Base-by-base conservation (phyloP, 805 yeast species). In the Saccharomycopsis synnaedendra region DNA sequence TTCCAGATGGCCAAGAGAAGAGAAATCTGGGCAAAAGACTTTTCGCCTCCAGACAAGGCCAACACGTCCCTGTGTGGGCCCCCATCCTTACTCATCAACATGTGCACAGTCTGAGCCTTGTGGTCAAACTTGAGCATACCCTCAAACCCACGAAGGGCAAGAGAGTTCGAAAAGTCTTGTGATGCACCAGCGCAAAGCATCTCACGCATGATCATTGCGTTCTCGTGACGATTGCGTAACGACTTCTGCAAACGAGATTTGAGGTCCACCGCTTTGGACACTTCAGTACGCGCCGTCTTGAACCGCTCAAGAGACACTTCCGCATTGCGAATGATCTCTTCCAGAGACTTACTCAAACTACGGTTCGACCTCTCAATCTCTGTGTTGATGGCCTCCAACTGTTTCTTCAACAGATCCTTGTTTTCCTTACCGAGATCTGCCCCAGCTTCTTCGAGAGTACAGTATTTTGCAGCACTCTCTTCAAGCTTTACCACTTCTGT, bases 11-110 rank as follows among this genome's bases (percentile, higher is more conserved):
- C 82, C 51, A 90, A 68, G 42, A 93, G 64, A 49, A 93, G 71
- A 0, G 97, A 85, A 53, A 90, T 80, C 61, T 94, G 98, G 0
- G 96, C 80, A 62, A 83, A 90, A 0, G 97, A 87, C 60, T 89
- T 89, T 61, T 93, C 98, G 42, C 99, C 99, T 36, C 99, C 99
- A 1, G 96, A 87, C 30, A 90, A 71, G 0, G 96, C 82, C 54
- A 80, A 85, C 3, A 86, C 86, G 37, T 81, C 77, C 55, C 96
- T 70, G 33, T 75, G 69, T 31, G 72, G 71, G 38, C 71, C 73
- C 49, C 75, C 80, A 44, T 69, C 74, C 50, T 75, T 74, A 31
- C 81, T 72, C 2, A 82, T 85, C 48, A 71, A 63, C 64, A 84
- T 71, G 30, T 71, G 68, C 50, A 85, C 63, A n/a, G 67, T 66